A percentile compares a stretch with the other conserved stretches of the same genome.
Conservation (phyloP, 192 early-diverging fungal species). For the Lobosporangium transversale region DNA sequence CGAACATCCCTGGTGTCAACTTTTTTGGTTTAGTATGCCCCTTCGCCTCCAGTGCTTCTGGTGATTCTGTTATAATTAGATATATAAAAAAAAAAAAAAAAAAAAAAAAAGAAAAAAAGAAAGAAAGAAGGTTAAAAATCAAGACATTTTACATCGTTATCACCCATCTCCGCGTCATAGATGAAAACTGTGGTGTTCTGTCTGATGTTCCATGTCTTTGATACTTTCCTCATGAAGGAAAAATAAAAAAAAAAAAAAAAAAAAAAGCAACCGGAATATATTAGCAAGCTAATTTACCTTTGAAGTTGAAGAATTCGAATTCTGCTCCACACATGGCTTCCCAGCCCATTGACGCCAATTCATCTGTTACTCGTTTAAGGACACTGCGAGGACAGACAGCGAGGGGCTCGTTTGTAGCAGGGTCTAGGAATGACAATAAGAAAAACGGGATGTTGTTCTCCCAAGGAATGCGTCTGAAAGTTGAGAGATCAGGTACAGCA, state of each 20-base stretch:
- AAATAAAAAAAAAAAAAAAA: conserved; percentile 6
- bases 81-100: not conserved
- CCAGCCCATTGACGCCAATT: conserved; percentile 65
- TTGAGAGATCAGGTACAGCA: conserved; percentile 71
- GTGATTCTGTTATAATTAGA: conserved; percentile 64
- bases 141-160: too few species aligned
- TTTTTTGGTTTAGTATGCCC: conserved; percentile 62
- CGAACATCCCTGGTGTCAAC: conserved; percentile 85
- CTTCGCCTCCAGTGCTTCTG: conserved; percentile 70
- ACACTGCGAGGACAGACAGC: conserved; percentile 71
- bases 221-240: too few species aligned
- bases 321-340: conserved; percentile 70
- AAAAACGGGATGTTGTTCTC: conserved; percentile 79
- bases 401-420: conserved; percentile 63
- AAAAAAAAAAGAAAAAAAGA: conserved; percentile 1
- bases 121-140: too few species aligned
- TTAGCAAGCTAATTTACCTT: too few species aligned
- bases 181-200: too few species aligned
- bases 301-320: conserved; percentile 85
- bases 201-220: too few species aligned
- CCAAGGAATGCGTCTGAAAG: conserved; percentile 77
- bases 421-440: conserved; percentile 73
- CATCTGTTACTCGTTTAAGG: conserved; percentile 63
- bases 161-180: too few species aligned
- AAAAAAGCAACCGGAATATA: not conserved